Evolutionary conservation across 2,329 filamentous ascomycete genomes (phyloP).

Genomic region (Didymellaceae sp.): DNA sequence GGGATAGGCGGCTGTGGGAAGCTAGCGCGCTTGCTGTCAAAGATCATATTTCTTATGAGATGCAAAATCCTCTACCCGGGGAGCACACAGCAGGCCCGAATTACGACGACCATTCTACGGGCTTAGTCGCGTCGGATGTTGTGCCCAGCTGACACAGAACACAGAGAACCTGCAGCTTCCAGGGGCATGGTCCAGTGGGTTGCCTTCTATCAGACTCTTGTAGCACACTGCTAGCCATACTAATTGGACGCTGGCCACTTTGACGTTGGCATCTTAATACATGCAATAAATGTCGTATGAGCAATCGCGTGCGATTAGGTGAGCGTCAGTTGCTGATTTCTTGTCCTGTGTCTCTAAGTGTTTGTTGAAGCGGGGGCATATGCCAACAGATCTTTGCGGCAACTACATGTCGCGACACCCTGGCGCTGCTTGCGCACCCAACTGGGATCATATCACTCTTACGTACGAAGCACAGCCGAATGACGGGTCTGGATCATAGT

Average conservation of each 20-base stretch:
- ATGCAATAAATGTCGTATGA: constrained; percentile 25
- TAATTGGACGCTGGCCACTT: constrained; percentile 28
- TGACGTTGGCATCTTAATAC: constrained; percentile 25
- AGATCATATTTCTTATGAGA: constrained; percentile 17
- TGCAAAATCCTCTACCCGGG: constrained; percentile 15
- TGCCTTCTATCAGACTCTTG: neutral
- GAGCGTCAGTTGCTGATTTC: constrained; percentile 19
- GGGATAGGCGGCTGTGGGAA: constrained; percentile 2
- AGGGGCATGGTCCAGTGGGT: constrained; percentile 27
- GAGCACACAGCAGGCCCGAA: constrained; percentile 20
- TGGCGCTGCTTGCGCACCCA: constrained; percentile 39
- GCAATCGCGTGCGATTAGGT: constrained; percentile 14
- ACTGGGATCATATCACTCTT: constrained; percentile 29
- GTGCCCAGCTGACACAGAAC: constrained; percentile 44
- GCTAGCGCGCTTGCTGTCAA: constrained; percentile 15
- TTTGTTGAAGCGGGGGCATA: constrained; percentile 20
- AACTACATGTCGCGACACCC: constrained; percentile 42
- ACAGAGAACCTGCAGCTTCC: constrained; percentile 40
- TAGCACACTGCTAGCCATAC: constrained; percentile 2
- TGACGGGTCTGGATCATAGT: constrained; percentile 33
- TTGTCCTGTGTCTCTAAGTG: constrained; percentile 21
- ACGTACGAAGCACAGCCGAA: constrained; percentile 28
- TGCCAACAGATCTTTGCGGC: constrained; percentile 37
- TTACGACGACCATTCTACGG: constrained; percentile 35
- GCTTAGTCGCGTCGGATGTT: constrained; percentile 30